Base-by-base conservation (phyloP, 2,329 filamentous ascomycete species). In the Fusarium chlamydosporum region DNA sequence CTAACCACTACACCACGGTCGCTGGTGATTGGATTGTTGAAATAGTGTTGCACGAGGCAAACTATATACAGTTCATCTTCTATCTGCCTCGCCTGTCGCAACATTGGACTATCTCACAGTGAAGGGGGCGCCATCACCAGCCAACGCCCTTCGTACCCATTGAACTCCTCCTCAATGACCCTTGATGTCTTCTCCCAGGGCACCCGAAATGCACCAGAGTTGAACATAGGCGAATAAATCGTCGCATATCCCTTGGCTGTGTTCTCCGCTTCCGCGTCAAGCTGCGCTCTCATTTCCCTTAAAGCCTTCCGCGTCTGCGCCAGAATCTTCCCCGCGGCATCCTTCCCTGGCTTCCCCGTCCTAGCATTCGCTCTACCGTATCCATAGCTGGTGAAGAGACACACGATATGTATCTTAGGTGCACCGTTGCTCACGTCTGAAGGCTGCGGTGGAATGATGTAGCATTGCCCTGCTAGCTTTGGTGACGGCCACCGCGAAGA, bases 371-470 rank as follows among this genome's bases (percentile, higher is more conserved):
- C 48, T 16, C 61, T 62, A 5, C 70, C 70, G 10, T 61, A 72
- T 0, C 71, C 71, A 6, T 72, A 72, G 4, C 71, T 72, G 2
- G 68, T 70, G 6, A 68, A 72, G 0, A 72, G 33, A 10, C 68
- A 72, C 10, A 73, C 57, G 0, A 72, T 68, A 1, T 70, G 37
- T 23, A 72, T 26, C 6, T n/a, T 63, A 1, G 75, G 71, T 0
- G 72, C 69, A 18, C 75, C 73, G 2, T 46, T 56, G 1, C 57
- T 61, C 0, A 67, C 56, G 38, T 77, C 73, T 12, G 53, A 50
- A 4, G 62, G 34, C 38, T 77, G 76, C 27, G 75, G 61, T 8
- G 75, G 70, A 48, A 78, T 76, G 26, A 78, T 68, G 35, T 74
- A 70, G 41, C 75, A 75, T 27, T 45, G 68, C 7, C 76, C 76